These are phyloP conservation scores for Aspergillus sp. DNA, from an alignment of 2,329 filamentous ascomycete species.

Conservation along the genomic window DNA sequence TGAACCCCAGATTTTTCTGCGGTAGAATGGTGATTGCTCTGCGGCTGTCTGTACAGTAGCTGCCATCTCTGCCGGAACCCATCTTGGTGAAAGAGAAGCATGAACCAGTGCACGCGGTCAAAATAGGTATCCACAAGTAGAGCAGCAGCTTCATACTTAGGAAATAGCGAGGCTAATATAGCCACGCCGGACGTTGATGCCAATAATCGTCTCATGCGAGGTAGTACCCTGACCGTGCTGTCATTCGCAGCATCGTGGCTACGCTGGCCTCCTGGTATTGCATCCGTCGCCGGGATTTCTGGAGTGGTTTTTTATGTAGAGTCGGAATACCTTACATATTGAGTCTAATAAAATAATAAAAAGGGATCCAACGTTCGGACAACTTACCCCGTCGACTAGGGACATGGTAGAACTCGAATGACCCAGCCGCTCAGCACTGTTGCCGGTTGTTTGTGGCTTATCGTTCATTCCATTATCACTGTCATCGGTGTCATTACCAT, in stretches of 20 bases:
- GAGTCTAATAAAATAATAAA: too few species aligned
- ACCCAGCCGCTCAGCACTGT: slow-evolving; percentile 1
- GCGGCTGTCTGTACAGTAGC: slow-evolving; percentile 7
- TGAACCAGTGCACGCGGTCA: slow-evolving; percentile 36
- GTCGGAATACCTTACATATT: slow-evolving; percentile 8
- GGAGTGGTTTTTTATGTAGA: slow-evolving; percentile 9
- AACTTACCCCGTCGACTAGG: slow-evolving; percentile 11
- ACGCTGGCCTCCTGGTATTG: slow-evolving; percentile 12
- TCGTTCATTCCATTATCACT: too few species aligned
- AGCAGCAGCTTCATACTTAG: slow-evolving; percentile 14
- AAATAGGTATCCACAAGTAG: slow-evolving; percentile 33
- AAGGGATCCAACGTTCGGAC: too few species aligned
- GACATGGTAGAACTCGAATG: slow-evolving; percentile 17
- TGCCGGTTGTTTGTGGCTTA: too few species aligned
- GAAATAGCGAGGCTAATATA: slow-evolving; percentile 12
- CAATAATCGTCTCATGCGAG: too few species aligned
- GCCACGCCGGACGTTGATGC: too few species aligned
- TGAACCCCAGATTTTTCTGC: slow-evolving; percentile 4
- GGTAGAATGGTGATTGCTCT: background rate
- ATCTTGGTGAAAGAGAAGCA: slow-evolving; percentile 31
- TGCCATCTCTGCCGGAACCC: slow-evolving; percentile 21
- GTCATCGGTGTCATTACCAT: too few species aligned
- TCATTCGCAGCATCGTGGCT: too few species aligned
- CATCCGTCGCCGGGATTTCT: slow-evolving; percentile 5
- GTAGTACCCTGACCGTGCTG: too few species aligned